Conservation (phyloP, 2,329 filamentous ascomycete genomes). For the Leptographium wingfieldii region DNA sequence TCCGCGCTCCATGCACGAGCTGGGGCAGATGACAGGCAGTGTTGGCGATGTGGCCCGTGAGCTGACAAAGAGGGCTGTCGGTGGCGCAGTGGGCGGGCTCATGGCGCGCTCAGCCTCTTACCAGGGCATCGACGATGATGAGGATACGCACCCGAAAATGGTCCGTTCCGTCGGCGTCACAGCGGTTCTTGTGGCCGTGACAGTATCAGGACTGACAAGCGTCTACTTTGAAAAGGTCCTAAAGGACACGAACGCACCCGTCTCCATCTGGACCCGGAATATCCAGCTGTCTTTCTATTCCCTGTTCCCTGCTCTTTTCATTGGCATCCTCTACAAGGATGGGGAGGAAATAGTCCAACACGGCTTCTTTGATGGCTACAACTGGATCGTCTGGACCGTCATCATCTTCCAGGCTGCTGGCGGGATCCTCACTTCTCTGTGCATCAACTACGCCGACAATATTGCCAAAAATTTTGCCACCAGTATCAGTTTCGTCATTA, state of each 20-base stretch:
- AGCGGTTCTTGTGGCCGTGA: conserved; percentile 65
- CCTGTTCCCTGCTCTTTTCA: conserved; percentile 73
- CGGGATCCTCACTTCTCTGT: conserved; percentile 71
- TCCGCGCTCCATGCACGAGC: conserved; percentile 65
- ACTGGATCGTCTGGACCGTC: conserved; percentile 78
- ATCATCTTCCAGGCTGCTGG: conserved; percentile 73
- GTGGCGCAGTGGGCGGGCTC: conserved; percentile 27
- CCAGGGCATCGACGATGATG: conserved; percentile 66
- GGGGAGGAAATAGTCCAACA: conserved; percentile 69
- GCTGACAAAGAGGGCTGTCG: conserved; percentile 34
- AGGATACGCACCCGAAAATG: conserved; percentile 42
- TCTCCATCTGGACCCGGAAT: conserved; percentile 86
- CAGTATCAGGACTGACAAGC: conserved; percentile 72
- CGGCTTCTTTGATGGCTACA: conserved; percentile 93
- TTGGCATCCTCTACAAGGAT: conserved; percentile 79
- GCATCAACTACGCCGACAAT: conserved; percentile 74
- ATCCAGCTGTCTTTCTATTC: conserved; percentile 93
- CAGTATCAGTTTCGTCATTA: conserved; percentile 81
- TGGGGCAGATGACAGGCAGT: conserved; percentile 49
- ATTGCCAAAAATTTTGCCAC: conserved; percentile 92
- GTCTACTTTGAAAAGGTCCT: conserved; percentile 87
- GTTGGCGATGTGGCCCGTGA: conserved; percentile 36
- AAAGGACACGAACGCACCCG: conserved; percentile 64
- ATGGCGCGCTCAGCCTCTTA: conserved; percentile 73
- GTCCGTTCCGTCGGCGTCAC: conserved; percentile 68